These are phyloP conservation scores for Leccinum subtestaceum DNA, from an alignment of 768 basidiomycete genomes.

Conservation along the genomic window DNA sequence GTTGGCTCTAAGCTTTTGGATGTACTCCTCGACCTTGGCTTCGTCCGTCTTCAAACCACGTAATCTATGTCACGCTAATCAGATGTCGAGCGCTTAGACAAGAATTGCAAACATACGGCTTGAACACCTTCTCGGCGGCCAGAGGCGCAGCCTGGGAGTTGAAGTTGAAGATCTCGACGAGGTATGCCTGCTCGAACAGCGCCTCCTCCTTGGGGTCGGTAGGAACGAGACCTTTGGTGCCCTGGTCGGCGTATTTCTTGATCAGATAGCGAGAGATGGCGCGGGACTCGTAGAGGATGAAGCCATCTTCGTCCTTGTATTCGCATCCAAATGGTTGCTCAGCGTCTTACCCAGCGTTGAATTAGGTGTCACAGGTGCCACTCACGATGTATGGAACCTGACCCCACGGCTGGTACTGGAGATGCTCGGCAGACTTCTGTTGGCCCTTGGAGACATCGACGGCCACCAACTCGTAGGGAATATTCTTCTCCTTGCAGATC, in stretches of 20 bases:
- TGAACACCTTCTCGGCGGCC: conserved; percentile 50
- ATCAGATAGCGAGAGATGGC: conserved; percentile 61
- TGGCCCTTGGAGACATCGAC: conserved; percentile 43
- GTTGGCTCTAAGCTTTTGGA: conserved; percentile 28
- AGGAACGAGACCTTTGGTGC: conserved; percentile 48
- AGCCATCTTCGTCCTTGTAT: conserved; percentile 55
- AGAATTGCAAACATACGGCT: conserved; percentile 34
- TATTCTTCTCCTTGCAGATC: conserved; percentile 51
- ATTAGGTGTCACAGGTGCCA: background rate
- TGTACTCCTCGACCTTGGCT: conserved; percentile 12
- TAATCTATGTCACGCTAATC: conserved; percentile 4
- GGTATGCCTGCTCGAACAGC: conserved; percentile 34
- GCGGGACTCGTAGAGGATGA: conserved; percentile 59
- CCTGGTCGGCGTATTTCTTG: conserved; percentile 50
- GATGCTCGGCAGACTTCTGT: conserved; percentile 45
- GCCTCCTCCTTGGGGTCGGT: conserved; percentile 34
- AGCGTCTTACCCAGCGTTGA: background rate
- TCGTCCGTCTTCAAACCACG: conserved; percentile 13
- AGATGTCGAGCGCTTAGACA: background rate
- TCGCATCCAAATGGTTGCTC: background rate
- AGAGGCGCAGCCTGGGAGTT: conserved; percentile 39
- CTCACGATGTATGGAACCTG: conserved; percentile 47
- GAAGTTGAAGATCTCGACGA: conserved; percentile 53
- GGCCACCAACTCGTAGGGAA: conserved; percentile 50
- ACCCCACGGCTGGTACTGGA: conserved; percentile 56